A percentile compares a stretch with the other conserved stretches of the same genome.
Evolutionary conservation across 768 basidiomycete genomes (phyloP).

Genomic region (Tubosaeta brunneosetosa): DNA sequence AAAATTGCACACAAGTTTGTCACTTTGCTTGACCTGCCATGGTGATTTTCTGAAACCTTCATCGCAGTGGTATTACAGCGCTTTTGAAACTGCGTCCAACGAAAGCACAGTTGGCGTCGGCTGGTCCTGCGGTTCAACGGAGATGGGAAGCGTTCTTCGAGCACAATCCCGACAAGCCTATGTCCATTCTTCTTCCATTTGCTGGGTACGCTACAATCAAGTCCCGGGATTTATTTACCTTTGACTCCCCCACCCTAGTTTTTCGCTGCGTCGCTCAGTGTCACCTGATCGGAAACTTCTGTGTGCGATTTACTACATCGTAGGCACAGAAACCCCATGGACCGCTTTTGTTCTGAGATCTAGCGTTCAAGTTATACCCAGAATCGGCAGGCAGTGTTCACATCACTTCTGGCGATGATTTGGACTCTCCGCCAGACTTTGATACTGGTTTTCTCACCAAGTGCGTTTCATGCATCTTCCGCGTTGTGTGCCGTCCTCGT

Average conservation of each 20-base stretch:
- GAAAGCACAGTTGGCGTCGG: not conserved
- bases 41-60: not conserved
- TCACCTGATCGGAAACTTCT: conserved; percentile 24
- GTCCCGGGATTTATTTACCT: too few species aligned
- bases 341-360: not conserved
- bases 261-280: conserved; percentile 13
- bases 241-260: not conserved
- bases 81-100: not conserved
- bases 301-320: conserved; percentile 15
- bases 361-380: not conserved
- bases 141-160: conserved; percentile 52
- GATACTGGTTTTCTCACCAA: conserved; percentile 41
- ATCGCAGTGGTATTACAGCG: not conserved
- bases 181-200: conserved; percentile 38
- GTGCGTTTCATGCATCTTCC: conserved; percentile 24
- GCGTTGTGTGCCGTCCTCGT: not conserved
- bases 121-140: conserved; percentile 30
- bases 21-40: too few species aligned
- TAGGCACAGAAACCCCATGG: too few species aligned
- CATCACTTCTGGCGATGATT: conserved; percentile 18
- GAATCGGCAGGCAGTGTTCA: too few species aligned
- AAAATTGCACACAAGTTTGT: conserved; percentile 12
- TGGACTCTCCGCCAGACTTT: conserved; percentile 40
- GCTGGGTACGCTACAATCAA: conserved; percentile 34
- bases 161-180: conserved; percentile 50